These are phyloP conservation scores for Amanita phalloides DNA, from an alignment of 768 basidiomycete genomes.

Conservation along the genomic window DNA sequence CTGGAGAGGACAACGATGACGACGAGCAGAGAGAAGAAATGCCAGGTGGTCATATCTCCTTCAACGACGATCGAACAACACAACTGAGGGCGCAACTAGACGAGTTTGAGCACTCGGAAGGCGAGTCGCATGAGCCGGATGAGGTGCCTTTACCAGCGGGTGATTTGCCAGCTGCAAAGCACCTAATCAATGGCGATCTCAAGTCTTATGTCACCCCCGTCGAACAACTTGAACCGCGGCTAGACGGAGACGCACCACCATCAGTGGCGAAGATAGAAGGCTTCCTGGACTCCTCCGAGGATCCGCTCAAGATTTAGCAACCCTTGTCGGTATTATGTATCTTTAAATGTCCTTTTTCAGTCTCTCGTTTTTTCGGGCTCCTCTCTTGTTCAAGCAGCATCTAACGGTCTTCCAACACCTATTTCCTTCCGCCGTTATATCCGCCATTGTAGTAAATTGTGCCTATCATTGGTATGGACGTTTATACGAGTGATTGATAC, in stretches of 20 bases:
- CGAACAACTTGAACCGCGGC: constrained; percentile 37
- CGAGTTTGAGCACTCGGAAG: constrained; percentile 43
- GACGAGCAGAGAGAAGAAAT: constrained; percentile 36
- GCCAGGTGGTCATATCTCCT: constrained; percentile 30
- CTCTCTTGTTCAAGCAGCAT: constrained; percentile 12
- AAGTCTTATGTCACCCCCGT: constrained; percentile 22
- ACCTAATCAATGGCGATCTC: constrained; percentile 35
- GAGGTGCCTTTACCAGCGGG: constrained; percentile 19
- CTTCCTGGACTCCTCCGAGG: constrained; percentile 56
- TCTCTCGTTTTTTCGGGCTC: constrained; percentile 9
- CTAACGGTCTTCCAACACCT: constrained; percentile 11
- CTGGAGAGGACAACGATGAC: constrained; percentile 51
- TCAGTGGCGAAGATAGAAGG: constrained; percentile 50
- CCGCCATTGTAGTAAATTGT: constrained; percentile 2
- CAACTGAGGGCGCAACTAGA: constrained; percentile 52
- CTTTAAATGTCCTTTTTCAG: constrained; percentile 4
- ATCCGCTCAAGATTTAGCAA: constrained; percentile 27
- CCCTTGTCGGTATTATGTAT: neutral
- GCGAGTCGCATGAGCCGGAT: constrained; percentile 16
- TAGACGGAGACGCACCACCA: constrained; percentile 43
- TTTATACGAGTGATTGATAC: neutral
- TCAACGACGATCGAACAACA: constrained; percentile 43
- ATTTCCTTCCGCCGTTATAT: constrained; percentile 1
- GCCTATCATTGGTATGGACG: constrained; percentile 1
- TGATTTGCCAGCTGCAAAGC: constrained; percentile 35